Evolutionary conservation across 495 filamentous ascomycete species (phyloP), one percentile per base, ranked within the genome.

Genomic region (Aspergillus bertholletiae): DNA sequence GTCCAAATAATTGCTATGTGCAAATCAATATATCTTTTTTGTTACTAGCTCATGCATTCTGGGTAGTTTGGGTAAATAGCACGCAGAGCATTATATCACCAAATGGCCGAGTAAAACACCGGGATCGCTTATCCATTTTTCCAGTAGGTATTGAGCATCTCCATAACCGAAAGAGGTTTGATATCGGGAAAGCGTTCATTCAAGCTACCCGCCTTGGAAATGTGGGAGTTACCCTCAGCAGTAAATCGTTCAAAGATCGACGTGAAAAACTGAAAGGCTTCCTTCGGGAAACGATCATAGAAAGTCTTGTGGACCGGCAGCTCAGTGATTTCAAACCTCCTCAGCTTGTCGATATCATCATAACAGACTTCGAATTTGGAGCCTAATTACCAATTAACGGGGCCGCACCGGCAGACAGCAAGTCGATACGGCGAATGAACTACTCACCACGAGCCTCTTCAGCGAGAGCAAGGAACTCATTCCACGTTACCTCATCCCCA

Each of bases 141-240:
- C 62, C 61, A 66, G 2, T 56, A 59, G 47, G 53, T n/a, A 2
- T 60, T 52, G n/a, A 76, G 24, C 39, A 74, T 43, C 7, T 68
- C 66, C 40, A 64, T 59, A 11, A 72, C 57, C 34, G 58, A 69
- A 20, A 60, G 54, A 7, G 68, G 54, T 51, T 70, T 64, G 26
- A 76, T 64, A 1, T 68, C 62, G 7, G 72, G 71, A 32, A 77
- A 72, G n/a, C 46, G 45, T 34, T 69, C 54, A 49, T 75, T 76
- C 47, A 75, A 54, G 7, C 51, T 52, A 1, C 58, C 63, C 1
- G 67, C 57, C n/a, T 12, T 62, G 54, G 13, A 63, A 52, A 67
- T 57, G 63, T 22, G 62, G 0, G 22, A 53, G 12, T 13, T 35
- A 9, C 52, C 55, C 22, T 53, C 55, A 12, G 39, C 15, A 2